These are phyloP conservation scores for Serendipita vermifera DNA, from an alignment of 768 basidiomycete genomes.

Conservation along the genomic window DNA sequence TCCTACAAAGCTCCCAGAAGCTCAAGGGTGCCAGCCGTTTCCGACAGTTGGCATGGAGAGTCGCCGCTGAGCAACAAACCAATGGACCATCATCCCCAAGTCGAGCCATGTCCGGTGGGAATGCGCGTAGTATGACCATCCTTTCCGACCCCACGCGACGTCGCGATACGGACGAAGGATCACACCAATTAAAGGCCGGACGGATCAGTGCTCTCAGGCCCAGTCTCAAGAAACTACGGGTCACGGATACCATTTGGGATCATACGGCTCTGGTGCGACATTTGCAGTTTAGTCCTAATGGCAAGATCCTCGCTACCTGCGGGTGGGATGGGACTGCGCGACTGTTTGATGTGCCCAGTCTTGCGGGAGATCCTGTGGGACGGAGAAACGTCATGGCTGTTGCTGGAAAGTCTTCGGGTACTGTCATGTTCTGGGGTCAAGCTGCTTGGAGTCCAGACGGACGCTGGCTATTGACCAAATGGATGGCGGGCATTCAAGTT, in stretches of 20 bases:
- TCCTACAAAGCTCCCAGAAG: too few relatives aligned
- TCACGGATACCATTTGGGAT: constrained; percentile 47
- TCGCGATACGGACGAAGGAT: constrained; percentile 13
- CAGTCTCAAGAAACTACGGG: constrained; percentile 39
- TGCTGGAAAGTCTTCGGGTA: too few relatives aligned
- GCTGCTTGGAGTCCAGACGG: constrained; percentile 68
- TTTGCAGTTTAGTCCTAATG: constrained; percentile 65
- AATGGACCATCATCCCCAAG: constrained; percentile 15
- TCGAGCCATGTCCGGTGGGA: constrained; percentile 16
- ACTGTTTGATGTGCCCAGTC: background rate
- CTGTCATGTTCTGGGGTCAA: constrained; percentile 54
- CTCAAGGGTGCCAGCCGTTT: too few relatives aligned
- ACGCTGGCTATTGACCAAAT: constrained; percentile 48
- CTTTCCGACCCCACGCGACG: background rate
- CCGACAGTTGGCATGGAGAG: constrained; percentile 5
- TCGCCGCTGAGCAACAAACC: background rate
- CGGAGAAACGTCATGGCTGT: constrained; percentile 4
- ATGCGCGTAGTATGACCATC: constrained; percentile 2
- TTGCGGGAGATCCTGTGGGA: background rate
- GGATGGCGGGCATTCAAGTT: constrained; percentile 50
- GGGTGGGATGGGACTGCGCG: constrained; percentile 30
- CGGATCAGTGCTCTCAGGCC: constrained; percentile 45
- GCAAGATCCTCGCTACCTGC: constrained; percentile 59
- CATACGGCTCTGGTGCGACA: constrained; percentile 59
- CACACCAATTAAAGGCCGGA: constrained; percentile 27